Percentiles rank a stretch among this genome's conserved stretches.
phyloP scores from a whole-genome alignment of 164 flowering plant genomes.

The Taxillus chinensis region DNA sequence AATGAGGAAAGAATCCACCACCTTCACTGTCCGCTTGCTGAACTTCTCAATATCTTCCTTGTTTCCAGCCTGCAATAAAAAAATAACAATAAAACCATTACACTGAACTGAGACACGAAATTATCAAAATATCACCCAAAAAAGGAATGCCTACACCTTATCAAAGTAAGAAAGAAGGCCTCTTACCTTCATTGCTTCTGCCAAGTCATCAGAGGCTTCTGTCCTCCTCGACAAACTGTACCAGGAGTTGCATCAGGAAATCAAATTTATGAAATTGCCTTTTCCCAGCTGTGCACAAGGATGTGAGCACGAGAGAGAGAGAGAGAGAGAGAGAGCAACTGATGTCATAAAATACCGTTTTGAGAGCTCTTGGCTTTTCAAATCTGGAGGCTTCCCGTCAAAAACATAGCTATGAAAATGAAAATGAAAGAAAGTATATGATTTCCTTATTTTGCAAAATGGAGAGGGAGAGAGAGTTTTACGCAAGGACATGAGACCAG shows the following conservation, averaged over 20 bases:
- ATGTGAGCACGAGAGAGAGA: background rate
- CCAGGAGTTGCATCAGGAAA: slow-evolving; percentile 1
- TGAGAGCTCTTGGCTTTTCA: slow-evolving; percentile 87
- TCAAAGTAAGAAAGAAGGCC: background rate
- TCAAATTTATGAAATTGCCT: background rate
- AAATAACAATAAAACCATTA: background rate
- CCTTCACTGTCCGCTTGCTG: slow-evolving; percentile 96
- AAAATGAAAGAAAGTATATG: background rate
- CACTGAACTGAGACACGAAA: no score
- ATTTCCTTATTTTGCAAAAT: no score
- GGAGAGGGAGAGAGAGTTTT: no score
- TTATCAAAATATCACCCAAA: no score
- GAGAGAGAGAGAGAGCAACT: background rate
- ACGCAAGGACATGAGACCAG: no score
- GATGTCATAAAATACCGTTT: slow-evolving; percentile 43
- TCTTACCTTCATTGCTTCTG: slow-evolving; percentile 56
- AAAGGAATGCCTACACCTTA: no score
- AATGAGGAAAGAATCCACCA: slow-evolving; percentile 24
- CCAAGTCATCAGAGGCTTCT: slow-evolving; percentile 80
- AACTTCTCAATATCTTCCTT: slow-evolving; percentile 88
- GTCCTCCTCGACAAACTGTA: slow-evolving; percentile 67
- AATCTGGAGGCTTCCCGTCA: slow-evolving; percentile 88
- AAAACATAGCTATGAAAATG: slow-evolving; percentile 67
- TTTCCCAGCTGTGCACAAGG: background rate
- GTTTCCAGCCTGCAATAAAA: slow-evolving; percentile 56